Conservation (phyloP, 2,329 filamentous ascomycete species). For the Penicillium sp. region DNA sequence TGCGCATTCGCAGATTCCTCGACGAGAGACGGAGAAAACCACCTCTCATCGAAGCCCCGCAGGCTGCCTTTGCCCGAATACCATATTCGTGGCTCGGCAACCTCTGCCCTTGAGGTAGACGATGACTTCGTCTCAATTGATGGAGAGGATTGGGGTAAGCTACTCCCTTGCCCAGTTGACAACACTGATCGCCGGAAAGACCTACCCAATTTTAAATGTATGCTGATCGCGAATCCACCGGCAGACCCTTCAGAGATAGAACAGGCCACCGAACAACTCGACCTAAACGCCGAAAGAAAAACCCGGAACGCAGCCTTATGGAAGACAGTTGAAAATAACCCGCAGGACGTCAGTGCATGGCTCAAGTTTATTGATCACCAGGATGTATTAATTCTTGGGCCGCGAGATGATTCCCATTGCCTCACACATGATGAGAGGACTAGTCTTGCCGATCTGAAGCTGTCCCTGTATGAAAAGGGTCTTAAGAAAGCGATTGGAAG, state of each 20-base stretch:
- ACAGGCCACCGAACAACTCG: constrained; percentile 41
- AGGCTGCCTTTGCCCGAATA: not conserved
- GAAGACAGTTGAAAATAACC: constrained; percentile 63
- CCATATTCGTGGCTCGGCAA: constrained; percentile 16
- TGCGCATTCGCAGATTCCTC: not conserved
- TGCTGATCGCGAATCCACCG: not conserved
- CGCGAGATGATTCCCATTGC: constrained; percentile 33
- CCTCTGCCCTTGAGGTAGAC: constrained; percentile 21
- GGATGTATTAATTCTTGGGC: constrained; percentile 61
- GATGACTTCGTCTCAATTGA: constrained; percentile 37
- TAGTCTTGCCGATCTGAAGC: constrained; percentile 74
- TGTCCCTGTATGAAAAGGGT: constrained; percentile 78
- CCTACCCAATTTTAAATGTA: not conserved
- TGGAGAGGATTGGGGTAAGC: constrained; percentile 45
- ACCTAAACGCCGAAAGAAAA: constrained; percentile 47
- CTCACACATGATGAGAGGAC: constrained; percentile 62
- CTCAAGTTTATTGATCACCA: constrained; percentile 77
- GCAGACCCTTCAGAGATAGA: constrained; percentile 8
- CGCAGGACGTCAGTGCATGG: constrained; percentile 72
- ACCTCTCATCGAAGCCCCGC: not conserved
- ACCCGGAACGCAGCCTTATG: constrained; percentile 57
- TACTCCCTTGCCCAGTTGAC: not conserved
- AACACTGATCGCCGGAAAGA: not conserved
- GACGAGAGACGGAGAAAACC: not conserved
- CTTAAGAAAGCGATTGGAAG: constrained; percentile 56